These are phyloP conservation scores for Talaromyces atroroseus DNA, from an alignment of 2,329 filamentous ascomycete genomes.

Conservation along the genomic window DNA sequence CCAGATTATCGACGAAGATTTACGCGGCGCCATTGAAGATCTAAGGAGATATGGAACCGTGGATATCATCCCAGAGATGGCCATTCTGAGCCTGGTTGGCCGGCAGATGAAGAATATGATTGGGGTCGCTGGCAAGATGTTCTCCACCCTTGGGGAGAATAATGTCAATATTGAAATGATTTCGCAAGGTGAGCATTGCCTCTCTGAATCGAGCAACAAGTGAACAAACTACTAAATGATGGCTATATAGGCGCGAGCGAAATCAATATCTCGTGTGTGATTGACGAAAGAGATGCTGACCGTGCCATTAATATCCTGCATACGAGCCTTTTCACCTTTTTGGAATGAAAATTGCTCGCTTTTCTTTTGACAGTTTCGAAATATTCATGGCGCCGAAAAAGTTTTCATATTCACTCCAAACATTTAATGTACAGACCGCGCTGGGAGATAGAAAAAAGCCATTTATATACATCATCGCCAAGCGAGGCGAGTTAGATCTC, in stretches of 20 bases:
- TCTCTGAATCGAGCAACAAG: conserved; percentile 7
- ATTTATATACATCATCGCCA: neutral
- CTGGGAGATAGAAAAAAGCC: neutral
- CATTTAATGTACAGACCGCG: neutral
- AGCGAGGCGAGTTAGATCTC: conserved; percentile 19
- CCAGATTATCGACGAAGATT: conserved; percentile 57
- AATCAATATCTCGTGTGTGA: conserved; percentile 98
- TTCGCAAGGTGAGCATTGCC: conserved; percentile 68
- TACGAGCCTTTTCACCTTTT: conserved; percentile 92
- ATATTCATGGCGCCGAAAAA: neutral
- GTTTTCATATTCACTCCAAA: neutral
- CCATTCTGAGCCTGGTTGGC: conserved; percentile 89
- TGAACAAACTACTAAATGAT: conserved; percentile 13
- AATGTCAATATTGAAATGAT: conserved; percentile 99
- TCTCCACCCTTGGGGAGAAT: conserved; percentile 86
- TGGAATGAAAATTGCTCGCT: conserved; percentile 56
- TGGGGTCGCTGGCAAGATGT: conserved; percentile 90
- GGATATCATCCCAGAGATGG: conserved; percentile 85
- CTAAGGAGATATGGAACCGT: conserved; percentile 80
- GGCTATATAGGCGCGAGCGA: conserved; percentile 73
- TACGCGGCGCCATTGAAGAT: conserved; percentile 62
- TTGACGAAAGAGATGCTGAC: conserved; percentile 83
- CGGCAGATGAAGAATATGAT: conserved; percentile 98
- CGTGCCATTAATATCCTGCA: conserved; percentile 94
- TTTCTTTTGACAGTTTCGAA: neutral